Evolutionary conservation across 2,329 filamentous ascomycete genomes (phyloP), one percentile per base, ranked within the genome.

Genomic region (Diplodia scrobiculata): DNA sequence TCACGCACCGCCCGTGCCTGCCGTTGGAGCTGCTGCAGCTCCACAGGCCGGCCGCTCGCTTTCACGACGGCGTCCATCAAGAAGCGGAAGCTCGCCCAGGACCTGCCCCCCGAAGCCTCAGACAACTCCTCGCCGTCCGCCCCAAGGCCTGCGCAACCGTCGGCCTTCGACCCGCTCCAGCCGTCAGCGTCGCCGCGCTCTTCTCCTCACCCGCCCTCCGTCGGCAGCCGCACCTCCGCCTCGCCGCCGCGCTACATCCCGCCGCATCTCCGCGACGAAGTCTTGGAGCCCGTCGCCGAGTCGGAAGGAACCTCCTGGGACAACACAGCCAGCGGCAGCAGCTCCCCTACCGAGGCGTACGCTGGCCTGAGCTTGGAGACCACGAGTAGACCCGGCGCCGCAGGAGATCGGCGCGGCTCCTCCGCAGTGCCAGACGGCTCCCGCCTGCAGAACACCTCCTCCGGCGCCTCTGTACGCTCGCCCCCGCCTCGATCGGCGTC

Each of bases 191-290:
- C 75, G 41, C 73, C 74, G 69, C 75, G 72, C 70, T 76, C 76
- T 67, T 78, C 76, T 70, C 75, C 77, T 68, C 75, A 74, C 63
- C 74, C 72, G 55, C 69, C 67, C 51, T 69, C 70, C 55, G 45
- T 70, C 66, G 69, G 59, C 67, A 63, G 68, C 47, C 68, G 71
- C 62, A 65, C 73, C 66, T 75, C 76, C 59, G 71, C 74, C 67
- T 77, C 72, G 21, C 77, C 78, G 65, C 78, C 80, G 51, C 79
- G 82, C 67, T 84, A 82, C 73, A 79, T 86, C 65, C 84, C 84
- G 68, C 81, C 84, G 64, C 84, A 86, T 74, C 76, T 86, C 66
- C 83, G 84, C 73, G 79, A 81, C 74, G 83, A 84, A 73, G 79
- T 83, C 64, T 71, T 74, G 38, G 76, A 79, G 72, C 72, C 74